These are phyloP conservation scores for Pythium aphanidermatum DNA, from an alignment of 352 stramenopile genomes.

Conservation along the genomic window DNA sequence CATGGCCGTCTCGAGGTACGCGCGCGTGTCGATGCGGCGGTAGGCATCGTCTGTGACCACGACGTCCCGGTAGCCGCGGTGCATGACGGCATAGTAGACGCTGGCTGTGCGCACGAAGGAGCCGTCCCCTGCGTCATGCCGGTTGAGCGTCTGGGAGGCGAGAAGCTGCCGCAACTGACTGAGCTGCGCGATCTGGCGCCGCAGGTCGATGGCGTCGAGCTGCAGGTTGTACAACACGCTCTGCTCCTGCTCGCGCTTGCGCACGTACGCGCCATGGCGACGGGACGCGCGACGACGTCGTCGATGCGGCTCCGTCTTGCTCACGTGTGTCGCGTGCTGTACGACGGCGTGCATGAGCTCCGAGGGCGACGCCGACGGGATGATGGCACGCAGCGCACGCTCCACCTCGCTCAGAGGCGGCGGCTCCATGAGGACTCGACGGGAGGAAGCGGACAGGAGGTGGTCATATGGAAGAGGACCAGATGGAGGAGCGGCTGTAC, in stretches of 20 bases:
- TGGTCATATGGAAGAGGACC: too few species aligned
- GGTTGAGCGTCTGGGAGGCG: conserved; percentile 3
- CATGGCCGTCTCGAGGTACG: conserved; percentile 11
- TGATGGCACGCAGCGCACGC: conserved; percentile 12
- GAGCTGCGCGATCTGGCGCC: conserved; percentile 15
- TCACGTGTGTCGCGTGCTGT: conserved; percentile 4
- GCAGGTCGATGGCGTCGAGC: conserved; percentile 15
- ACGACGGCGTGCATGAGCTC: conserved; percentile 17
- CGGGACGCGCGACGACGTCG: conserved; percentile 3
- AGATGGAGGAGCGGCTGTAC: too few species aligned
- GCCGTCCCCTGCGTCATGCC: conserved; percentile 5
- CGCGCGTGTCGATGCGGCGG: conserved; percentile 7
- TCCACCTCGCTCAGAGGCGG: conserved; percentile 5
- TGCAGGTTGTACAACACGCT: conserved; percentile 13
- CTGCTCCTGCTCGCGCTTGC: conserved; percentile 12
- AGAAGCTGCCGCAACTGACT: conserved; percentile 10
- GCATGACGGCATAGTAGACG: conserved; percentile 13
- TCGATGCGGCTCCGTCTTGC: conserved; percentile 1
- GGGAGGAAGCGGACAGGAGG: too few species aligned
- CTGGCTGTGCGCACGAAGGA: conserved; percentile 10
- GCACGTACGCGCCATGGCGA: conserved; percentile 15
- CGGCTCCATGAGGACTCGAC: neutral
- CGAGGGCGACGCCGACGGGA: conserved; percentile 6
- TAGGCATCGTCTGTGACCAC: neutral
- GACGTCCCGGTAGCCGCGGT: conserved; percentile 4